Percentiles rank a stretch among this genome's conserved stretches.
Evolutionary conservation across 192 early-diverging fungal genomes (phyloP).

Genomic region (Globomyces pollinis-pini): DNA sequence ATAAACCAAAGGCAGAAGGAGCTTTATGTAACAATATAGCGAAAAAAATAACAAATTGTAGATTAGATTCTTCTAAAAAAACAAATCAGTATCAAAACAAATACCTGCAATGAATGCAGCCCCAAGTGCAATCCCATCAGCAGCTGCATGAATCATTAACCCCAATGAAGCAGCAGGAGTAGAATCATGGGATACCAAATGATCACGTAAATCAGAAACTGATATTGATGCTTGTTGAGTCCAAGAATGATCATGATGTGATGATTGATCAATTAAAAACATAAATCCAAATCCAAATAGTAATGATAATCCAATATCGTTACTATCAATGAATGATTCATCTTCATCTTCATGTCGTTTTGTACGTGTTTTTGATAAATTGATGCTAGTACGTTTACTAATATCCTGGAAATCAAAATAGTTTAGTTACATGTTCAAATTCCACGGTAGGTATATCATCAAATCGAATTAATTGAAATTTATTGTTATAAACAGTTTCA

Average conservation of each 20-base stretch:
- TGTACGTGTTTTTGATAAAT: neutral
- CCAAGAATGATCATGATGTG: neutral
- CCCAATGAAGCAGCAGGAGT: conserved; percentile 68
- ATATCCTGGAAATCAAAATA: no score
- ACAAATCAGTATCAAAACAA: conserved; percentile 11
- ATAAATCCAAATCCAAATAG: conserved; percentile 79
- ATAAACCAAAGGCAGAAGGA: conserved; percentile 87
- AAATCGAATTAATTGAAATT: neutral
- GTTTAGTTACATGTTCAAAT: no score
- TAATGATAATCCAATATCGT: conserved; percentile 68
- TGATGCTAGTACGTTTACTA: no score
- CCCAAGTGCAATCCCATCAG: conserved; percentile 91
- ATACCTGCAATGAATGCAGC: conserved; percentile 64
- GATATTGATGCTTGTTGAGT: conserved; percentile 9
- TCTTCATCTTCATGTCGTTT: neutral
- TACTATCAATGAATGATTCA: neutral
- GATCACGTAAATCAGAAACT: conserved; percentile 6
- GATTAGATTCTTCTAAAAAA: conserved; percentile 24
- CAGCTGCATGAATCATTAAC: conserved; percentile 90
- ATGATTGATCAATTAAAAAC: conserved; percentile 77
- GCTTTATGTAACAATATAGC: conserved; percentile 97
- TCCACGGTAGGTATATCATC: no score
- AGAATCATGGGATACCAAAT: neutral
- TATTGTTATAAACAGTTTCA: conserved; percentile 65
- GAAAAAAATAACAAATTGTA: conserved; percentile 73